These are phyloP conservation scores for Prunus davidiana DNA, from an alignment of 306 rosid genomes.

Conservation along the genomic window DNA sequence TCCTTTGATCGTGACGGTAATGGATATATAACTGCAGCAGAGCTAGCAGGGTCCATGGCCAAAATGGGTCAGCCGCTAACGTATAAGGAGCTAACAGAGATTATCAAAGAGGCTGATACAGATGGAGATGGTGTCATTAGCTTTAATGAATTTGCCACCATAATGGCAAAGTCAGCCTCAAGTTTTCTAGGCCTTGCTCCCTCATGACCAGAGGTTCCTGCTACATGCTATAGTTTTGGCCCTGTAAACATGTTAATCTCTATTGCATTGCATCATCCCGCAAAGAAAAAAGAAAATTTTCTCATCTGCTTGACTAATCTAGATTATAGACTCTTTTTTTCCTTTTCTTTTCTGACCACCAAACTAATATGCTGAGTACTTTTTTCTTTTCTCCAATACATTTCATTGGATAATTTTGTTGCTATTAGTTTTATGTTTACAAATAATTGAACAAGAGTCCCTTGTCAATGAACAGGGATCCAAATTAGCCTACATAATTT, in stretches of 20 bases:
- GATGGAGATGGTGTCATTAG: slow-evolving; percentile 86
- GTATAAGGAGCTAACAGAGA: slow-evolving; percentile 69
- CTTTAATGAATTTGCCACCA: slow-evolving; percentile 62
- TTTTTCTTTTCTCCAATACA: neutral
- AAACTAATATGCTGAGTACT: neutral
- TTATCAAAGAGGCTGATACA: slow-evolving; percentile 73
- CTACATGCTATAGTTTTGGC: neutral
- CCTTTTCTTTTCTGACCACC: neutral
- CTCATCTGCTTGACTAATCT: neutral
- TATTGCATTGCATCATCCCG: neutral
- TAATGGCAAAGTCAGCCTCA: slow-evolving; percentile 71
- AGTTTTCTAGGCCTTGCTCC: slow-evolving; percentile 50
- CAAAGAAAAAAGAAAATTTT: neutral
- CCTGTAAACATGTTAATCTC: neutral
- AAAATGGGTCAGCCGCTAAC: slow-evolving; percentile 85
- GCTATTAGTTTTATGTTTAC: neutral
- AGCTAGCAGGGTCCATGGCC: slow-evolving; percentile 80
- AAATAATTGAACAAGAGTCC: neutral
- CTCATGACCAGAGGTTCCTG: slow-evolving; percentile 8
- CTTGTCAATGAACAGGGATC: neutral
- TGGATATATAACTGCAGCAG: slow-evolving; percentile 68
- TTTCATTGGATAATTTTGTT: neutral
- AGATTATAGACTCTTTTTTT: neutral
- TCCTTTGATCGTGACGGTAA: slow-evolving; percentile 80
- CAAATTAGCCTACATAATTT: neutral